Evolutionary conservation across 108 stramenopile species (phyloP).

Genomic region (Pseudonitzschia multiseries): DNA sequence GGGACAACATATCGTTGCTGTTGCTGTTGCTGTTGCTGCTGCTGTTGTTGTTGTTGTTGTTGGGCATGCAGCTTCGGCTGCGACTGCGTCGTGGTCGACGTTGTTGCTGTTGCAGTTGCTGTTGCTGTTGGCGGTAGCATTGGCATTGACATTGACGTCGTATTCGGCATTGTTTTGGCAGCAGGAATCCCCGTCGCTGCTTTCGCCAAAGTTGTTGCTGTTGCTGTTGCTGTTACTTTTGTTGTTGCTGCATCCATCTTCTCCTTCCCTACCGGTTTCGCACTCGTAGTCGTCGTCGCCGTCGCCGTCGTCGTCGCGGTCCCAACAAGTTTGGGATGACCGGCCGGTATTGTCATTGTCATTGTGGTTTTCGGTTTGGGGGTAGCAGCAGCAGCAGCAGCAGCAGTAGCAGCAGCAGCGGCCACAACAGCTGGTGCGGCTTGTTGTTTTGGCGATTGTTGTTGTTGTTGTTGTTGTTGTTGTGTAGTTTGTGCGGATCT

Average conservation of each 20-base stretch:
- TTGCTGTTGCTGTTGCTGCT: constrained; percentile 14
- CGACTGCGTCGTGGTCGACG: neutral
- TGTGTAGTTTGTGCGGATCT: too few relatives aligned
- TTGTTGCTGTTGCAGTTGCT: neutral
- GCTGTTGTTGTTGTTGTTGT: constrained; percentile 3
- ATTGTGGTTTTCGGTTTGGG: too few relatives aligned
- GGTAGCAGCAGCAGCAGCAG: too few relatives aligned
- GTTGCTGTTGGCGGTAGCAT: neutral
- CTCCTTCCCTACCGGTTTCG: neutral
- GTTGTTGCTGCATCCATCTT: neutral
- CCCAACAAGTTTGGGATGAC: neutral
- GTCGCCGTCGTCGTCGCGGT: neutral
- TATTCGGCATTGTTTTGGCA: neutral
- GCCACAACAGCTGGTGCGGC: too few relatives aligned
- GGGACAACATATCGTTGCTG: neutral
- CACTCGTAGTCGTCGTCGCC: neutral
- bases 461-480: too few relatives aligned
- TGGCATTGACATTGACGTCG: neutral
- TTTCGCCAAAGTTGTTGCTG: neutral
- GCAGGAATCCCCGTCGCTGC: neutral
- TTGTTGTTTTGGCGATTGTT: too few relatives aligned
- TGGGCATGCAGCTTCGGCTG: neutral
- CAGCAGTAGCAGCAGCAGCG: too few relatives aligned
- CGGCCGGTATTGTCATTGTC: neutral
- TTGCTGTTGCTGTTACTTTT: too few relatives aligned